Conservation (phyloP, 2,329 filamentous ascomycete genomes). For the Colletotrichum viniferum region DNA sequence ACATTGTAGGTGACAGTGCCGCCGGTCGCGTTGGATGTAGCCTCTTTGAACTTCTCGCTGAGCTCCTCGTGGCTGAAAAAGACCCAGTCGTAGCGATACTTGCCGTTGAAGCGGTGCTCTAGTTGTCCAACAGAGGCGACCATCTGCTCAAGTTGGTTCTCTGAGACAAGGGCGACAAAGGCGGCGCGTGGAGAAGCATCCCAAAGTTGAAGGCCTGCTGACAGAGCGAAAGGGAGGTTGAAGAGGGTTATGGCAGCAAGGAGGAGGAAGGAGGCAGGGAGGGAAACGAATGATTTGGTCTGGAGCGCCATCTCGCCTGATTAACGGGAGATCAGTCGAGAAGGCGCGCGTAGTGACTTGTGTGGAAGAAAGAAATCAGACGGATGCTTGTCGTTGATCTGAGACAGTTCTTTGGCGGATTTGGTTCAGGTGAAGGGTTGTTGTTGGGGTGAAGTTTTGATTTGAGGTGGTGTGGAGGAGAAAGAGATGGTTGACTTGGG, state of each 20-base stretch:
- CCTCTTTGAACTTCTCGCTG: slow-evolving; percentile 74
- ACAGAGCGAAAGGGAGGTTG: neutral
- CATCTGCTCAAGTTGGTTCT: slow-evolving; percentile 71
- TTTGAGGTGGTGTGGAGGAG: neutral
- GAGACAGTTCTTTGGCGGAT: neutral
- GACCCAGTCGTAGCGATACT: slow-evolving; percentile 86
- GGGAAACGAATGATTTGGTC: neutral
- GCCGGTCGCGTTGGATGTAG: slow-evolving; percentile 70
- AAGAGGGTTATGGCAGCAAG: neutral
- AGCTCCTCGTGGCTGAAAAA: slow-evolving; percentile 87
- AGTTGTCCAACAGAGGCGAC: slow-evolving; percentile 71
- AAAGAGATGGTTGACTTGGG: neutral
- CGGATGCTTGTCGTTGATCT: neutral
- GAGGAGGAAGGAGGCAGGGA: neutral
- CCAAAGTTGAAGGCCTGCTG: neutral
- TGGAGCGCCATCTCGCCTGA: neutral
- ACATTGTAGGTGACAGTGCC: slow-evolving; percentile 75
- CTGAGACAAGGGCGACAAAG: slow-evolving; percentile 73
- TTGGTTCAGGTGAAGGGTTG: neutral
- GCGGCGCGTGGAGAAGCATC: slow-evolving; percentile 35
- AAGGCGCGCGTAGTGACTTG: neutral
- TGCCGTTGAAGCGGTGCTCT: slow-evolving; percentile 69
- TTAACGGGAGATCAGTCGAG: neutral
- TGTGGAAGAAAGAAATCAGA: neutral
- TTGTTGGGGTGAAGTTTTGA: neutral